Evolutionary conservation across 306 rosid genomes (phyloP), one percentile per base, ranked within the genome.

Genomic region (Dryas drummondii): DNA sequence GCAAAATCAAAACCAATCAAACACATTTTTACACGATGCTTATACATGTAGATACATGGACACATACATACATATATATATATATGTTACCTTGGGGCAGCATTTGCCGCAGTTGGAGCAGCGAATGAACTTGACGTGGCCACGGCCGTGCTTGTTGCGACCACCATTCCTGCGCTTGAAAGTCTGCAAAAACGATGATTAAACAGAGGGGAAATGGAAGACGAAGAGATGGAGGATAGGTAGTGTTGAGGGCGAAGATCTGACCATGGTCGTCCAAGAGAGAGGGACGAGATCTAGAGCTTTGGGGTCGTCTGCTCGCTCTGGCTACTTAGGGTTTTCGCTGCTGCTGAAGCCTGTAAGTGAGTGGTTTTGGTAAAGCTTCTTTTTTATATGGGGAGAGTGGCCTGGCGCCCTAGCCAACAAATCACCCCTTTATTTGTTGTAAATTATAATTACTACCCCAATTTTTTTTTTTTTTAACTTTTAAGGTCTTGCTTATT

Each of bases 31-130:
- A 40, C 9, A 44, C 44, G 1, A 54, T 57, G 17, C 66, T 8
- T 0, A 22, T 8, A 17, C 63, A 10, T 68, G 14, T 14, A 32
- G 13, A 54, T 17, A 41, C 0, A 42, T 4, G 17, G 8, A 32
- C 6, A 32, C 59, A 6, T n/a, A 9, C 14, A 32, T 37, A 32
- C 13, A 52, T 32, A 9, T 1, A 19, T 41, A 27, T 0, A 3
- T 52, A 17, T 4, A 16, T 52, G 42, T 32, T 50, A 90, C 98
- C 97, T 91, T 91, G 4, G 98, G 96, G 71, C 98, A 94, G 86
- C 97, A 94, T 82, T 94, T 94, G 41, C 97, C 98, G 64, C 98
- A 91, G 80, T 94, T 91, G 59, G 97, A 91, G 83, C 97, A 91
- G 49, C 96, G 88, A 40, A 91, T 90, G 85, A 94, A 94, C 72